These are phyloP conservation scores for Coniochaeta pulveracea DNA, from an alignment of 2,329 filamentous ascomycete species.

Conservation along the genomic window DNA sequence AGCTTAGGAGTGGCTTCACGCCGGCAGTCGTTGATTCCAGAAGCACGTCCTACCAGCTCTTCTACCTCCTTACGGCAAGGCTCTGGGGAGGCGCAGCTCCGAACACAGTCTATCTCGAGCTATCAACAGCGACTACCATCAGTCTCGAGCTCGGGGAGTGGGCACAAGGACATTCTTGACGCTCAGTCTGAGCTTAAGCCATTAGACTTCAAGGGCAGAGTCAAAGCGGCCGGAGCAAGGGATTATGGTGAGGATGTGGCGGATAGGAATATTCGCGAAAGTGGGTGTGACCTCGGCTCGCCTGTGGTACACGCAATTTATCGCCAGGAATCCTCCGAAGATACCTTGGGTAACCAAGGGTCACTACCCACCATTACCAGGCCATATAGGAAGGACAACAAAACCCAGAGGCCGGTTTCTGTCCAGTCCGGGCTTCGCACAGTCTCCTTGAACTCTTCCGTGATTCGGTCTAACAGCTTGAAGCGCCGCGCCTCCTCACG, in stretches of 20 bases:
- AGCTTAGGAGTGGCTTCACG: too few relatives aligned
- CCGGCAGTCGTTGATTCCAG: too few relatives aligned
- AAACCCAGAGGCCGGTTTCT: constrained; percentile 5
- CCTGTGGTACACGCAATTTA: constrained; percentile 24
- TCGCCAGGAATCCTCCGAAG: constrained; percentile 9
- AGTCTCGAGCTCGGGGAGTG: constrained; percentile 17
- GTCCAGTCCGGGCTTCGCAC: constrained; percentile 8
- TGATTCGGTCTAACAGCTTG: too few relatives aligned
- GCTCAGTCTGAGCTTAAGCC: constrained; percentile 41
- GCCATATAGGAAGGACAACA: constrained; percentile 7
- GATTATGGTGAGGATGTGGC: constrained; percentile 56
- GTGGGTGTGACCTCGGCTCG: constrained; percentile 20
- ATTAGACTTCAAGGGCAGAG: constrained; percentile 33
- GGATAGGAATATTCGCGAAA: constrained; percentile 42
- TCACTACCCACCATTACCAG: constrained; percentile 8
- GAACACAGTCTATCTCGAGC: too few relatives aligned
- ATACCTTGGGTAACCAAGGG: constrained; percentile 4
- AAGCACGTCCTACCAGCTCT: too few relatives aligned
- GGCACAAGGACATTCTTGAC: constrained; percentile 44
- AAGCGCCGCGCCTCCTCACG: too few relatives aligned
- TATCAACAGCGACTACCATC: too few relatives aligned
- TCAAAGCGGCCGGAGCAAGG: constrained; percentile 36
- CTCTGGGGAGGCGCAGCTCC: too few relatives aligned
- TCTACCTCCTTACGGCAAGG: too few relatives aligned
- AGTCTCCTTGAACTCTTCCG: constrained; percentile 10